These are phyloP conservation scores for Metarhizium sp. DNA, from an alignment of 2,329 filamentous ascomycete species.

Conservation along the genomic window DNA sequence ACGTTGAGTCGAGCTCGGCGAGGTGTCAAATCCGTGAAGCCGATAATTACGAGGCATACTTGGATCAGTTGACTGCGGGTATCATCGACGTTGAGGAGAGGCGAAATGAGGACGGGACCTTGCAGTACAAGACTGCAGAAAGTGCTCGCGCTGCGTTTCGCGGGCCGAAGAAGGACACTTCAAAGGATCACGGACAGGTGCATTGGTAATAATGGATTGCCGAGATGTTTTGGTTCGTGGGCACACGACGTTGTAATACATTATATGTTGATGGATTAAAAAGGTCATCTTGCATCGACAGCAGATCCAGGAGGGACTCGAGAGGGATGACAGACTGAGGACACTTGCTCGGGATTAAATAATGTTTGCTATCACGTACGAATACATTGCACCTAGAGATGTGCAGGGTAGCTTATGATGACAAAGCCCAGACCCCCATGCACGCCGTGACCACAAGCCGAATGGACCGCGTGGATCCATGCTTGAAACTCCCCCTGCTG, in stretches of 20 bases:
- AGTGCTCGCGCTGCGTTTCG: conserved; percentile 3
- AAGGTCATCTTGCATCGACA: no score
- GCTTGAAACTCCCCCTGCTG: neutral
- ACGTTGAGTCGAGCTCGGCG: conserved; percentile 34
- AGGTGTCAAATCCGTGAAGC: conserved; percentile 34
- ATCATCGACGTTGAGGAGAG: conserved; percentile 16
- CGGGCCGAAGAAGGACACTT: neutral
- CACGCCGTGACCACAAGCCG: no score
- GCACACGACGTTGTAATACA: neutral
- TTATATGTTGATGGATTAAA: no score
- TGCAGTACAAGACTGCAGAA: conserved; percentile 16
- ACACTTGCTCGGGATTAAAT: no score
- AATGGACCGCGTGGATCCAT: no score
- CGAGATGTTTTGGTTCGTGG: neutral
- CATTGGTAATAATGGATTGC: neutral
- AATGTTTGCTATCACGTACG: no score
- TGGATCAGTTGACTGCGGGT: conserved; percentile 24
- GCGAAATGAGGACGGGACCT: conserved; percentile 16
- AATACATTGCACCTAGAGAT: no score
- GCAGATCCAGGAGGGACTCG: no score
- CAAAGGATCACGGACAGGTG: neutral
- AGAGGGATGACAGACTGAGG: no score
- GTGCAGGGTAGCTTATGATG: neutral
- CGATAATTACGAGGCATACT: conserved; percentile 22
- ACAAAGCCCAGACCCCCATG: neutral